Conservation (phyloP, 176 grass and related monocot species). For the Zea luxurians region DNA sequence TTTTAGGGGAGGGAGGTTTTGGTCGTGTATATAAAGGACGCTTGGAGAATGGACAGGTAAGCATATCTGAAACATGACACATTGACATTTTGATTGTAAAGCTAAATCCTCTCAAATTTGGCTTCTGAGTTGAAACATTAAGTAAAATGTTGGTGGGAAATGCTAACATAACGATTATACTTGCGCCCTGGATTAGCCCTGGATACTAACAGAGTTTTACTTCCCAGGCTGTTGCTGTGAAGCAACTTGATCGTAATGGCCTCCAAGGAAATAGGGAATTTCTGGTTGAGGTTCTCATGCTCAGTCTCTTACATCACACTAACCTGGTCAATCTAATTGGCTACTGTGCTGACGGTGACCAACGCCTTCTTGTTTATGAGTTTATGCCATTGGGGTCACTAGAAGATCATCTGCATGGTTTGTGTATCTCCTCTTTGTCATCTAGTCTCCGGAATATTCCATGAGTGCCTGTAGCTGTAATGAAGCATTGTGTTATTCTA, state of each 20-base stretch:
- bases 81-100: constrained; percentile 18
- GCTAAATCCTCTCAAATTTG: background rate
- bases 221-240: constrained; percentile 78
- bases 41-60: constrained; percentile 79
- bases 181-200: constrained; percentile 23
- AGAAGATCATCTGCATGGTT: constrained; percentile 95
- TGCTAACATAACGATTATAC: constrained; percentile 16
- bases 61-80: background rate
- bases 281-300: constrained; percentile 92
- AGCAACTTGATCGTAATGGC: constrained; percentile 86
- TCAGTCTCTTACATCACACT: constrained; percentile 81
- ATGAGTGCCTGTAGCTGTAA: constrained; percentile 6
- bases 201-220: constrained; percentile 31
- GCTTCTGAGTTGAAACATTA: constrained; percentile 24
- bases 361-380: constrained; percentile 91
- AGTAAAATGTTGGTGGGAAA: constrained; percentile 29
- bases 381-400: constrained; percentile 94
- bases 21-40: constrained; percentile 78
- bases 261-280: constrained; percentile 95
- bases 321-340: constrained; percentile 90
- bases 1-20: constrained; percentile 81
- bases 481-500: background rate
- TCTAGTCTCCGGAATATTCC: constrained; percentile 34
- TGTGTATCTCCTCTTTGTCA: constrained; percentile 39
- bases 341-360: constrained; percentile 90